Conservation (phyloP, 1,284 basidiomycete genomes). For the Marasmius tenuissimus region DNA sequence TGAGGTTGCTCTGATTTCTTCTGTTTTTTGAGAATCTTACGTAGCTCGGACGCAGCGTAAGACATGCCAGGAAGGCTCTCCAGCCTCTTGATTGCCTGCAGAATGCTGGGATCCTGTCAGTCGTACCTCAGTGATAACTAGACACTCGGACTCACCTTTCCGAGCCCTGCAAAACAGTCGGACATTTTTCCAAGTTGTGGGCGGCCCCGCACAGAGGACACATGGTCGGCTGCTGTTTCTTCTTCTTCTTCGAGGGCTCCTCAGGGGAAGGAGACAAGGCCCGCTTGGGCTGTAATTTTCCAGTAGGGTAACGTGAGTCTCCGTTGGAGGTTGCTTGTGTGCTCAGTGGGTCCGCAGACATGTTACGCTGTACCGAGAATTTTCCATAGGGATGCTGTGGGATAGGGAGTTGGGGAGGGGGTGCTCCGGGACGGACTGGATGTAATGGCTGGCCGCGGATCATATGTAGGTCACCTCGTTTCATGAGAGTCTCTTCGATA, state of each 20-base stretch:
- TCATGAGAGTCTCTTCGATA: conserved; percentile 8
- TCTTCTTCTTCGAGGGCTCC: background rate
- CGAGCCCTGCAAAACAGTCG: background rate
- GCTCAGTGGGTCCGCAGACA: too few relatives aligned
- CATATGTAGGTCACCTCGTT: conserved; percentile 4
- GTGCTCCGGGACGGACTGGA: background rate
- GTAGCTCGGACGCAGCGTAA: background rate
- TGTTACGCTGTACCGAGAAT: too few relatives aligned
- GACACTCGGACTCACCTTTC: background rate
- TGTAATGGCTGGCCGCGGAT: conserved; percentile 5
- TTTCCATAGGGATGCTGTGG: background rate
- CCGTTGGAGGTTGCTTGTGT: too few relatives aligned
- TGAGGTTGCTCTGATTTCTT: background rate
- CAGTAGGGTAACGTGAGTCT: too few relatives aligned
- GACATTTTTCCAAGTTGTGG: background rate
- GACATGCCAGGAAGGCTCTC: background rate
- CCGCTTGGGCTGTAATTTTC: background rate
- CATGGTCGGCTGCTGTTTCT: background rate
- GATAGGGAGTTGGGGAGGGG: background rate
- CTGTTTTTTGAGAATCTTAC: background rate
- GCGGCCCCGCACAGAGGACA: background rate
- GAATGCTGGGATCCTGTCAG: background rate
- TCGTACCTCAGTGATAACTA: background rate
- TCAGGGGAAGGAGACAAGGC: background rate
- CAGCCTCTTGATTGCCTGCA: background rate